Evolutionary conservation across 2,329 filamentous ascomycete genomes (phyloP).

Genomic region (Neofusicoccum sp.): DNA sequence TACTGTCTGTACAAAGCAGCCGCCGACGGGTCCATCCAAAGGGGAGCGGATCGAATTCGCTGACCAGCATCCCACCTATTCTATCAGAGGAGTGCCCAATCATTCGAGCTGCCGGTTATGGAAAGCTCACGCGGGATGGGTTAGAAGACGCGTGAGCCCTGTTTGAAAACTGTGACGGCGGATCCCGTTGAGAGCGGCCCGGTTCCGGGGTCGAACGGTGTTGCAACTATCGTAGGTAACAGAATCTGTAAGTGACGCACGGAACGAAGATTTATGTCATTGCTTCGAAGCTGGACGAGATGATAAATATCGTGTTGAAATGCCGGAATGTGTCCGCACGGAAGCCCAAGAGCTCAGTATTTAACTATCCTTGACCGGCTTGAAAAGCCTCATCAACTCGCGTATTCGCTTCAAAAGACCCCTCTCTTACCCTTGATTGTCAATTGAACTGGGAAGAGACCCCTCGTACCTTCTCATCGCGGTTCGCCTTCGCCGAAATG

Average conservation of each 20-base stretch:
- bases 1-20: neutral
- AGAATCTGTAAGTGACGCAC: neutral
- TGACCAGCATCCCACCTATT: neutral
- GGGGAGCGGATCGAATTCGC: neutral
- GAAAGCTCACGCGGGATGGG: slow-evolving; percentile 6
- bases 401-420: neutral
- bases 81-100: neutral
- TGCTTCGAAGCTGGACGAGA: neutral
- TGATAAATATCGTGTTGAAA: neutral
- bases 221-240: neutral
- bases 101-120: slow-evolving; percentile 14
- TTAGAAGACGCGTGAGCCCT: slow-evolving; percentile 1
- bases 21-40: neutral
- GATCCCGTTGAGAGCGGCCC: neutral
- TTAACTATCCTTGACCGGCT: neutral
- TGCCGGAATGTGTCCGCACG: neutral
- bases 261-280: neutral
- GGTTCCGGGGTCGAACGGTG: neutral
- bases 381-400: no score
- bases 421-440: neutral
- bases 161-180: neutral
- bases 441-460: neutral
- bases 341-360: neutral
- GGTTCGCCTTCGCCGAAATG: neutral
- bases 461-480: neutral